Evolutionary conservation across 163 green algal species (phyloP), one percentile per base, ranked within the genome.

Genomic region (Scenedesmus sp.): DNA sequence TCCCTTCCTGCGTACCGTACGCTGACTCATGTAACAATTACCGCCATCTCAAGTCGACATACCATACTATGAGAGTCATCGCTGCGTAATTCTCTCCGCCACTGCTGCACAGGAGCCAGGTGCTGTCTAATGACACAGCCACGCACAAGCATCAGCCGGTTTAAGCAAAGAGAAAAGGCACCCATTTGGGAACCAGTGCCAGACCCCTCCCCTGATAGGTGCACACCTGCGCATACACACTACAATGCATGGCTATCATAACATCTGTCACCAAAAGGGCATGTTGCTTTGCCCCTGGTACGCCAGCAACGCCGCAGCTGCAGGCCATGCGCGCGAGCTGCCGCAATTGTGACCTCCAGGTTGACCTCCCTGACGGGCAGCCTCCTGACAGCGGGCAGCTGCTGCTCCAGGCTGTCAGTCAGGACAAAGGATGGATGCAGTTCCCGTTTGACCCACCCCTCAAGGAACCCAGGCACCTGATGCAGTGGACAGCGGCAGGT

Each of bases 401-500:
- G 56, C 56, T 70, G 56, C 56, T 70, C 56, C 56, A 70, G 7
- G 56, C 56, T 70, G 22, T 2, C 15, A n/a, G 56, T 70, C 56
- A 70, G 9, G 56, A 70, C 56, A n/a, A 70, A 70, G 15, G 56
- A n/a, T 15, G 30, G 56, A 6, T 70, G 56, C 56, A 70, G 56
- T 22, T 70, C 56, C 56, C 22, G 56, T 6, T 70, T 70, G 20
- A 80, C 70, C n/a, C n/a, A 43, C 2, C 33, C 70, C 33, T 80
- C 33, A 30, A 80, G 70, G 33, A 80, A 80, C 5, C 70, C 70
- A 80, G 70, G n/a, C 70, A 80, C 70, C 70, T 80, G 70, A 24
- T 22, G 0, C 24, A 24, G 15, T 22, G 9, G 9, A 43, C 68
- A 79, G 20, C 68, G 12, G 68, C 68, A 42, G 18, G 2, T 9